Evolutionary conservation across 257 asterid genomes (phyloP).

Genomic region (Orobanche coerulescens): DNA sequence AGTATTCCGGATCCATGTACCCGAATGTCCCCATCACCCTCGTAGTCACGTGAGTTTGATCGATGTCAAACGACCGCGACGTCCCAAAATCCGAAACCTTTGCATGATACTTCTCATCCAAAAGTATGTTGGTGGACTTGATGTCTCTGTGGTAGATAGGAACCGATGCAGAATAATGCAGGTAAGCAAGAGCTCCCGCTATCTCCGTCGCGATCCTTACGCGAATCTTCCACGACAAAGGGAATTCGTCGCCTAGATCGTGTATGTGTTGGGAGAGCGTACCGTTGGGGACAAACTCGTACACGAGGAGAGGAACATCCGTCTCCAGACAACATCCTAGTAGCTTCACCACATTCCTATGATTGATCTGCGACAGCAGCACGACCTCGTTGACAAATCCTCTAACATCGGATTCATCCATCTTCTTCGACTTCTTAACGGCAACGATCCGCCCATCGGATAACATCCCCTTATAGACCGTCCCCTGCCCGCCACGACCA

Average conservation of each 20-base stretch:
- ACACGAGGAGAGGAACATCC: constrained; percentile 21
- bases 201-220: constrained; percentile 20
- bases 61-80: constrained; percentile 13
- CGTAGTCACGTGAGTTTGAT: constrained; percentile 28
- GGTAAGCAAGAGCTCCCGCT: constrained; percentile 22
- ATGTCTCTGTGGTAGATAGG: constrained; percentile 25
- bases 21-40: constrained; percentile 26
- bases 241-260: background rate
- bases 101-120: constrained; percentile 17
- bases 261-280: constrained; percentile 22
- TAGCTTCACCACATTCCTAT: constrained; percentile 21
- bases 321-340: constrained; percentile 27
- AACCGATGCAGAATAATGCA: constrained; percentile 20
- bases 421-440: constrained; percentile 22
- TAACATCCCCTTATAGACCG: constrained; percentile 28
- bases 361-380: constrained; percentile 24
- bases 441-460: constrained; percentile 23
- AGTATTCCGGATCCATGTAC: constrained; percentile 26
- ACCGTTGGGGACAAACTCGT: constrained; percentile 19
- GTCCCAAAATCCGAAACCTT: constrained; percentile 19
- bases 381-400: constrained; percentile 27
- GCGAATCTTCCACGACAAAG: constrained; percentile 16
- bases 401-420: constrained; percentile 17
- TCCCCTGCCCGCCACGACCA: no score
- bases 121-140: constrained; percentile 22